Evolutionary conservation across 208 protist genomes (phyloP).

Genomic region (Leishmania tarentolae): DNA sequence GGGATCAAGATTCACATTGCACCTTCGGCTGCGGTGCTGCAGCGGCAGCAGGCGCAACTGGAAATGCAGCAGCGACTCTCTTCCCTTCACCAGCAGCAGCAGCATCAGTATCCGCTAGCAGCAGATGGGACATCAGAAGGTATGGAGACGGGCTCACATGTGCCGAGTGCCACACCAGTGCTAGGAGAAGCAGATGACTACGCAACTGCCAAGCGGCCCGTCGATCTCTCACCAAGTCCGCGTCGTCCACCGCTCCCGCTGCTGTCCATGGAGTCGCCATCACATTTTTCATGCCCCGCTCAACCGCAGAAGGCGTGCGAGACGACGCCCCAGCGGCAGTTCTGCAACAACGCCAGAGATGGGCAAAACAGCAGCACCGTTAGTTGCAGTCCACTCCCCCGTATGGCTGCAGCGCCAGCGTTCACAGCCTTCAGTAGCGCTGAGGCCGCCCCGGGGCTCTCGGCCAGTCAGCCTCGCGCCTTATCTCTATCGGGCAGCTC

Average conservation of each 20-base stretch:
- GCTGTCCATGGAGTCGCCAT: neutral
- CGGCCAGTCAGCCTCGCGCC: neutral
- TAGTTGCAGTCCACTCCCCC: neutral
- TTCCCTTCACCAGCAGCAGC: slow-evolving; percentile 23
- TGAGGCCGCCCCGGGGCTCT: neutral
- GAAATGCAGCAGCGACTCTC: slow-evolving; percentile 30
- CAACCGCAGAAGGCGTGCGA: neutral
- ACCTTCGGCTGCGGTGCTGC: slow-evolving; percentile 61
- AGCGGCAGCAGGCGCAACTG: slow-evolving; percentile 46
- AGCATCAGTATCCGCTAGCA: neutral
- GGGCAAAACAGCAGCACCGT: neutral
- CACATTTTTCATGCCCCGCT: neutral
- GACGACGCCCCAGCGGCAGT: slow-evolving; percentile 1
- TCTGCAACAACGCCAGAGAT: neutral
- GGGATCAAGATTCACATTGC: slow-evolving; percentile 90
- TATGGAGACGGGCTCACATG: neutral
- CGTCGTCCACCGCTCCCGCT: slow-evolving; percentile 14
- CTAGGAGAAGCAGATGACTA: neutral
- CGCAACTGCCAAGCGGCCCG: neutral
- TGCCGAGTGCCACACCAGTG: neutral
- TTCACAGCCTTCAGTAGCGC: neutral
- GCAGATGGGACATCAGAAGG: neutral
- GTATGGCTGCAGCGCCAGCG: neutral
- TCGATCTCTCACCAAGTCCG: slow-evolving; percentile 24
- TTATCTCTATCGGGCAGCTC: neutral